These are phyloP conservation scores for Saccharomycopsis olivae DNA, from an alignment of 805 yeast genomes.

Conservation along the genomic window DNA sequence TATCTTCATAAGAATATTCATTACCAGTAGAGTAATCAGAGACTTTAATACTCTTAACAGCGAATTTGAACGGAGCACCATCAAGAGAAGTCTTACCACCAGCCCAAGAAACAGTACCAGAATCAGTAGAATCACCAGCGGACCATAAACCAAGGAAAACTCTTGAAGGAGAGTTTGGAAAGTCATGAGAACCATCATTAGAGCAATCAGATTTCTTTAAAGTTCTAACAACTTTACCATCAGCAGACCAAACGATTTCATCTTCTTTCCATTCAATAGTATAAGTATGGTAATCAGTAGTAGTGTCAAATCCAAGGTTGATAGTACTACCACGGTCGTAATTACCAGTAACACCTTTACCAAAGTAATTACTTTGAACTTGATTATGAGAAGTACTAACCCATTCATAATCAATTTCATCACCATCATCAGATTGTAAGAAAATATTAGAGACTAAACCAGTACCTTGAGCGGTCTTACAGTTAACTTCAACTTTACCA, in stretches of 20 bases:
- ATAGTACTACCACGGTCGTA: conserved; percentile 58
- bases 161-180: conserved; percentile 83
- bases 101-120: conserved; percentile 75
- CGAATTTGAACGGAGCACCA: conserved; percentile 61
- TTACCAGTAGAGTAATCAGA: conserved; percentile 61
- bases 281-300: conserved; percentile 68
- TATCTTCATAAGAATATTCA: conserved; percentile 46
- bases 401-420: conserved; percentile 87
- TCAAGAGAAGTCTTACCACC: conserved; percentile 63
- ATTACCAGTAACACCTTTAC: conserved; percentile 69
- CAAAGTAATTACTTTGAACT: conserved; percentile 71
- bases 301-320: conserved; percentile 46
- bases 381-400: conserved; percentile 67
- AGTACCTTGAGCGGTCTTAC: conserved; percentile 49
- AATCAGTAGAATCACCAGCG: conserved; percentile 62
- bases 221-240: conserved; percentile 60
- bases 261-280: conserved; percentile 77
- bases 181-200: conserved; percentile 51
- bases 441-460: conserved; percentile 62
- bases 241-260: conserved; percentile 56
- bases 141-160: conserved; percentile 68
- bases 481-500: conserved; percentile 51
- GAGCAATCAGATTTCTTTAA: conserved; percentile 23
- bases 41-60: conserved; percentile 46
- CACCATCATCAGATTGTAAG: conserved; percentile 68